Base-by-base conservation (phyloP, 371 early-diverging fungal species). In the Umbelopsis sp. region DNA sequence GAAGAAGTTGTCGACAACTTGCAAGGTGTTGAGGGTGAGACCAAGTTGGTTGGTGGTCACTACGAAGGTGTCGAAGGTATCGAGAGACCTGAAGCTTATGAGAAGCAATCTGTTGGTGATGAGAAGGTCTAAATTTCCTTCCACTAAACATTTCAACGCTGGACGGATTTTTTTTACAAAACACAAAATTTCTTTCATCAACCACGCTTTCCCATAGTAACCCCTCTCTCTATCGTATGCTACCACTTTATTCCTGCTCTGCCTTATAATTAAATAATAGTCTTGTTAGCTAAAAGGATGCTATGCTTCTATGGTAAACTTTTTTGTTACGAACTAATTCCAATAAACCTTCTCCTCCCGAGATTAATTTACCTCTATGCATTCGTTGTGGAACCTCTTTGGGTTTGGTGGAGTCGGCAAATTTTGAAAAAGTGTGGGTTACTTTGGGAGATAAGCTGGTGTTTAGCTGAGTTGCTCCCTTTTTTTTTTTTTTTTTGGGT, bases 1-100 rank as follows among this genome's bases (percentile, higher is more conserved):
- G 74, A 73, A 9, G 76, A 76, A 53, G 37, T 63, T 2, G 69
- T 74, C 9, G 74, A 76, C 64, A 76, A 74, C 62, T 65, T 76
- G 48, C 24, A 64, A 46, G 64, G 64, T 46, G 57, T 70, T 20
- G 72, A 74, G 12, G 72, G 72, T 35, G 63, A 67, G 22, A 25
- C 20, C 22, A 44, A 68, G 35, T 48, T 72, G 68, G 74, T 74
- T 5, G 76, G 72, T 57, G 76, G 76, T 35, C 71, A 71, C 50
- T 37, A 70, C 2, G 73, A 76, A 14, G 65, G 63, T 20, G n/a
- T 74, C 48, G 75, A 71, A 51, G 52, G 46, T 4, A 62, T 68
- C 35, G 20, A 48, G 35, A 22, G 29, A 29, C 29, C 29, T 29
- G 29, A 29, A 29, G 29, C 50, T 20, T 25, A 16, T 8, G 52